Conservation (phyloP, 441 rosid genomes). For the Melastoma candidum region DNA sequence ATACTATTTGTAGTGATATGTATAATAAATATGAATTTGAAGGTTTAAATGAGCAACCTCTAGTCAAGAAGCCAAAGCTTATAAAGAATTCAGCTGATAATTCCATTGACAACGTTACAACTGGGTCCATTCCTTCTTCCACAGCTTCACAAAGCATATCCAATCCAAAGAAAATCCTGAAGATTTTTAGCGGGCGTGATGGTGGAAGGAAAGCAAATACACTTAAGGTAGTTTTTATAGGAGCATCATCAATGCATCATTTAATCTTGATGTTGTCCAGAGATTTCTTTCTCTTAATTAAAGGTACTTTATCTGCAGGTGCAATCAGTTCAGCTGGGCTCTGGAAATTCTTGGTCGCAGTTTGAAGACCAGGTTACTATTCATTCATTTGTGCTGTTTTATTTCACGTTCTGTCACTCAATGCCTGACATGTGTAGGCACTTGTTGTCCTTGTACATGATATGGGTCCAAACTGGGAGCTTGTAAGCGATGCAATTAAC, state of each 20-base stretch:
- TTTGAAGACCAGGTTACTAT: slow-evolving; percentile 9
- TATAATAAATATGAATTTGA: not conserved
- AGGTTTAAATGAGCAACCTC: not conserved
- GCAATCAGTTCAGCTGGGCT: slow-evolving; percentile 1
- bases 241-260: slow-evolving; percentile 2
- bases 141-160: slow-evolving; percentile 6
- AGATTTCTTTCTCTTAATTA: not conserved
- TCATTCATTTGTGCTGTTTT: slow-evolving; percentile 6
- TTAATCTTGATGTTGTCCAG: not conserved
- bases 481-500: slow-evolving; percentile 95
- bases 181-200: slow-evolving; percentile 1
- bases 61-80: slow-evolving; percentile 5
- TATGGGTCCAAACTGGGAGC: slow-evolving; percentile 99
- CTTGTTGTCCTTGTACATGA: slow-evolving; percentile 99
- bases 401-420: slow-evolving; percentile 13
- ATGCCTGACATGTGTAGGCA: slow-evolving; percentile 41
- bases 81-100: slow-evolving; percentile 7
- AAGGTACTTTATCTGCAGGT: slow-evolving; percentile 1
- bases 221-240: slow-evolving; percentile 3
- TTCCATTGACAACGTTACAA: slow-evolving; percentile 4
- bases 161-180: slow-evolving; percentile 6
- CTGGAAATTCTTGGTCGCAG: slow-evolving; percentile 10
- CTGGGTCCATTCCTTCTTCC: slow-evolving; percentile 32
- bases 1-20: not conserved
- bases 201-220: slow-evolving; percentile 4